Conservation (phyloP, 2,329 filamentous ascomycete species). For the Alternaria sp. region DNA sequence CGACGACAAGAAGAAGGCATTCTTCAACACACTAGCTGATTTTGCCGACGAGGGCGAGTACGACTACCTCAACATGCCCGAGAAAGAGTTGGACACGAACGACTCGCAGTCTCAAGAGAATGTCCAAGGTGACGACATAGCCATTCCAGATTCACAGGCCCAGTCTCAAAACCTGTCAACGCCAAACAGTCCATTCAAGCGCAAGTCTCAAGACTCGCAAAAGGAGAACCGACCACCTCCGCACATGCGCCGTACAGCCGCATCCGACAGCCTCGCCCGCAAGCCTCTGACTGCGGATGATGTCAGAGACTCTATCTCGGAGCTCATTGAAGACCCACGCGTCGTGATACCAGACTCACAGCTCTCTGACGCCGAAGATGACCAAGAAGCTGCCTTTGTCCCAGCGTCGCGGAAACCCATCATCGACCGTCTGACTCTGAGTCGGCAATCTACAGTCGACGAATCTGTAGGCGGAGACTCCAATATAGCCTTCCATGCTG, state of each 20-base stretch:
- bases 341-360: slow-evolving; percentile 66
- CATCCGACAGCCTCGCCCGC: slow-evolving; percentile 61
- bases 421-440: slow-evolving; percentile 78
- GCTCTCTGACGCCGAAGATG: slow-evolving; percentile 50
- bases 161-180: slow-evolving; percentile 16
- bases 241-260: slow-evolving; percentile 68
- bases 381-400: slow-evolving; percentile 38
- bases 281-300: slow-evolving; percentile 81
- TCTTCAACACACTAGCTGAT: slow-evolving; percentile 90
- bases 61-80: slow-evolving; percentile 72
- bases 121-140: slow-evolving; percentile 21
- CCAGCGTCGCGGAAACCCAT: slow-evolving; percentile 58
- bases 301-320: slow-evolving; percentile 83
- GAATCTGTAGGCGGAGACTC: slow-evolving; percentile 41
- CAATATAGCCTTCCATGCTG: slow-evolving; percentile 65
- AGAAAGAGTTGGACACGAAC: slow-evolving; percentile 39
- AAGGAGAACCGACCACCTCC: slow-evolving; percentile 62
- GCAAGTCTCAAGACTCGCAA: slow-evolving; percentile 54
- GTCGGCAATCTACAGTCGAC: slow-evolving; percentile 58
- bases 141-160: slow-evolving; percentile 53
- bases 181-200: slow-evolving; percentile 47
- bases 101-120: slow-evolving; percentile 35
- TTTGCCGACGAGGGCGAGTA: slow-evolving; percentile 75
- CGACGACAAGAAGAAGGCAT: slow-evolving; percentile 88
- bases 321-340: slow-evolving; percentile 74